phyloP scores from a whole-genome alignment of 169 alveolate genomes.

The Plasmodium gaboni region DNA sequence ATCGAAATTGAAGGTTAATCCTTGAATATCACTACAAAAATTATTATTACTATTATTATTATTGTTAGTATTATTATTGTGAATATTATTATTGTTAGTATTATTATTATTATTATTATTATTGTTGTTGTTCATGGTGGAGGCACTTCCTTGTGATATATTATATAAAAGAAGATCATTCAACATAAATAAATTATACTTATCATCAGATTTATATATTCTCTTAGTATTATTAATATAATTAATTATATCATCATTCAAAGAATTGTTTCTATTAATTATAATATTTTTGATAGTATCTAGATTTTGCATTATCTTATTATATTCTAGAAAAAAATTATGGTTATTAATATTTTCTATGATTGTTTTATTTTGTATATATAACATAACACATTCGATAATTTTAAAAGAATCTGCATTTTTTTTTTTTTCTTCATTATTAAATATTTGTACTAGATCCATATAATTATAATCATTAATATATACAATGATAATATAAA shows the following conservation, averaged over 20 bases:
- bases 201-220: slow-evolving; percentile 26
- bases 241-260: slow-evolving; percentile 49
- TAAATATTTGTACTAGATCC: not conserved
- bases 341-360: slow-evolving; percentile 16
- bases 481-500: slow-evolving; percentile 26
- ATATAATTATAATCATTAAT: slow-evolving; percentile 8
- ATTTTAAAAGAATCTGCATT: slow-evolving; percentile 15
- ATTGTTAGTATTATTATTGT: not conserved
- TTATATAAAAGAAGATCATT: slow-evolving; percentile 19
- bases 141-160: not conserved
- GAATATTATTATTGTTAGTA: not conserved
- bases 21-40: too few relatives aligned
- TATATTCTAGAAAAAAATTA: slow-evolving; percentile 20
- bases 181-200: slow-evolving; percentile 11
- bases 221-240: slow-evolving; percentile 50
- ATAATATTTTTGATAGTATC: slow-evolving; percentile 23
- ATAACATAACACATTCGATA: slow-evolving; percentile 35
- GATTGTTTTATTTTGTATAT: slow-evolving; percentile 28
- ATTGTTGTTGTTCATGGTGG: too few relatives aligned
- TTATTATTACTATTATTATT: not conserved
- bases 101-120: not conserved
- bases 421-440: slow-evolving; percentile 48
- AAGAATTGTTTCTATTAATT: slow-evolving; percentile 14
- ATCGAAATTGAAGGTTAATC: not conserved
- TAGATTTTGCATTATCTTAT: slow-evolving; percentile 7